Evolutionary conservation across 2,329 filamentous ascomycete species (phyloP), one percentile per base, ranked within the genome.

Genomic region (Alternaria ethzedia): DNA sequence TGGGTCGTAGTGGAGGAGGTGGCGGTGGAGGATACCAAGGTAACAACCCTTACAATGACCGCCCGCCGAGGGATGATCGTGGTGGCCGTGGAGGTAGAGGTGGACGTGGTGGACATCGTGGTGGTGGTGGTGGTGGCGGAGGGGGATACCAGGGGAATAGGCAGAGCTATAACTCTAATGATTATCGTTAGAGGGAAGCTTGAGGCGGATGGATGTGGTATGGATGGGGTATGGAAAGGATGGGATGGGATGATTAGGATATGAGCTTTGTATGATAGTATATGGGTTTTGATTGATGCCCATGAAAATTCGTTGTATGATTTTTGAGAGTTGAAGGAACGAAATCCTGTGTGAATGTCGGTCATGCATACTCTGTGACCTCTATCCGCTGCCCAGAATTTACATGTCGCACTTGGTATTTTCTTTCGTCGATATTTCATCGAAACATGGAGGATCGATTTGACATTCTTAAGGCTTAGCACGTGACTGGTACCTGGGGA

Each of bases 81-180:
- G 64, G 70, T 36, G 59, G 57, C 6, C 51, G 64, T 26, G 66
- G 70, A 4, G 68, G 64, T 25, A 58, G 69, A 44, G 73, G 75
- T n/a, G 74, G 77, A 41, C 62, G 75, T 8, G 71, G 75, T 26
- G 71, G 75, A 12, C 64, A 71, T 25, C 66, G 71, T n/a, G 73
- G 76, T 17, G 71, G 75, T 44, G 54, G 64, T 23, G 60, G 66
- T 12, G 26, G 26, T 5, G 66, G 68, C 7, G 57, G 66, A 28
- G 36, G 67, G 4, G 68, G 70, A 26, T 61, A 66, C 20, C 61
- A 64, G 2, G 65, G 66, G 2, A 64, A 70, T 21, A 61, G 69
- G 25, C 62, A 51, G n/a, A 47, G 15, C 15, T 66, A 67, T 49
- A 69, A 66, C 50, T 65, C 70, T n/a, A 69, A 68, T n/a, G 68